Evolutionary conservation across 257 asterid species (phyloP).

Genomic region (Capsicum pubescens): DNA sequence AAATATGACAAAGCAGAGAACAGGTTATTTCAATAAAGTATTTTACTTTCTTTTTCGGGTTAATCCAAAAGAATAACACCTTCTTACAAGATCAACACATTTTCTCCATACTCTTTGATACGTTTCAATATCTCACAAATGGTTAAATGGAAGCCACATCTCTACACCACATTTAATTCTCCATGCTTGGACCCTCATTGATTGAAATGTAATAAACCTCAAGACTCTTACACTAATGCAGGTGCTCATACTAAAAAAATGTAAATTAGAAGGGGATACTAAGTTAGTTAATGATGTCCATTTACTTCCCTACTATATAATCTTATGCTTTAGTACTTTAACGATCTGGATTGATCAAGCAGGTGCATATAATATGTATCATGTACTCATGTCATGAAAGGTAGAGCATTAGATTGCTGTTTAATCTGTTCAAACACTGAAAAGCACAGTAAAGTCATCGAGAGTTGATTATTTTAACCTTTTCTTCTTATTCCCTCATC

Average conservation of each 20-base stretch:
- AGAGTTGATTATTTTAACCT: neutral
- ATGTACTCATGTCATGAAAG: neutral
- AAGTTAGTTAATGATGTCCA: neutral
- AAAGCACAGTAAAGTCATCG: neutral
- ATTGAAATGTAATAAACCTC: neutral
- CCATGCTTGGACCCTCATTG: neutral
- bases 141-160: neutral
- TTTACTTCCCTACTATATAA: neutral
- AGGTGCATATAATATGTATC: conserved; percentile 7
- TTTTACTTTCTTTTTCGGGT: neutral
- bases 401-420: conserved; percentile 2
- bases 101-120: neutral
- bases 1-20: conserved; percentile 16
- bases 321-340: neutral
- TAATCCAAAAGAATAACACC: neutral
- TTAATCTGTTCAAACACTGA: neutral
- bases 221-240: neutral
- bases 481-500: neutral
- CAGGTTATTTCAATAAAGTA: neutral
- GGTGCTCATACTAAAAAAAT: neutral
- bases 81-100: neutral
- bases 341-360: neutral
- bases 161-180: neutral
- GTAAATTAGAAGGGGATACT: neutral
- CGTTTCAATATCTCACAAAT: neutral